Base-by-base conservation (phyloP, 1,284 basidiomycete genomes). In the Thecaphora thlaspeos region DNA sequence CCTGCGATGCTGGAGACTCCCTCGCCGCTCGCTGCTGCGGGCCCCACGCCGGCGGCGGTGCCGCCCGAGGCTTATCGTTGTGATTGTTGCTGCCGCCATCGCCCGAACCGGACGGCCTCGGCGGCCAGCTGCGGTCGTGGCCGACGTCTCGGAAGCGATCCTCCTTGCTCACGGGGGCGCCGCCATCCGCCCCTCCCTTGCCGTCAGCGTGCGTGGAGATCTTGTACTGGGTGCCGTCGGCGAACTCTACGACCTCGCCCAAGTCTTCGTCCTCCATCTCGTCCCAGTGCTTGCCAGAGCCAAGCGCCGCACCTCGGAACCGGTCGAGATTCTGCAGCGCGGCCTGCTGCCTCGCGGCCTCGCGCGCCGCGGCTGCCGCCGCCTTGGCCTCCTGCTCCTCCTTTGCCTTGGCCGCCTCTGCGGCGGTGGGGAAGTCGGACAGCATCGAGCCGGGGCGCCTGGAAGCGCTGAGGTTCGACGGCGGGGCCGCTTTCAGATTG, bases 221-320 rank as follows among this genome's bases (percentile, higher is more conserved):
- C 45, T 75, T 73, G 65, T 77, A 77, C 51, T 75, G 70, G 5
- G 64, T 67, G 40, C 75, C 75, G 37, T 77, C 75, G 26, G 69
- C 75, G 44, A 77, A 77, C 26, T 77, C 72, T 42, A 77, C 70
- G 8, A 76, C 75, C 19, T 73, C 75, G 42, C 71, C 73, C 7
- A 74, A 57, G 14, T 68, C 67, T 36, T 73, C 71, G 24, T 75
- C 71, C 28, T 73, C 73, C 61, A 77, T 63, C 53, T 77, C 74
- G 50, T 76, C 74, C 75, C 75, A 77, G 38, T 76, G 75, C 44
- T 68, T 68, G 15, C 63, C 63, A 14, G 64, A 53, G 12, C 58
- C 62, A 17, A 75, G 50, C 5, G 61, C 49, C 9, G 61, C 55
- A 37, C 73, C 74, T 21, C 74, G 59, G 62, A 76, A 77, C 23